Evolutionary conservation across 192 early-diverging fungal genomes (phyloP).

Genomic region (Backusella australiensis): DNA sequence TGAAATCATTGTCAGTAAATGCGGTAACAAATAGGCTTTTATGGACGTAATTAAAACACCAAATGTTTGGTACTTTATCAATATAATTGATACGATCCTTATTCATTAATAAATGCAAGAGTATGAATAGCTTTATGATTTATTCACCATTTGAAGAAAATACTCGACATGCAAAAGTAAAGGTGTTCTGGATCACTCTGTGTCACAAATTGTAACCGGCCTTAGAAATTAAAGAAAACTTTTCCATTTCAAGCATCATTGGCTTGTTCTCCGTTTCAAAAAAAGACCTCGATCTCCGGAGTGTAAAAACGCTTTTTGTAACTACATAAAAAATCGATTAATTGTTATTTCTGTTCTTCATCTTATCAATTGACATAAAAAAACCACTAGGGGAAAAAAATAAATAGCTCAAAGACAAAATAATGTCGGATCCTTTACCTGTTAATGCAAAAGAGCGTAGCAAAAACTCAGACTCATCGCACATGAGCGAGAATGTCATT

Average conservation of each 20-base stretch:
- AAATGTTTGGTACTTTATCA: too few relatives aligned
- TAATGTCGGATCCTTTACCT: constrained; percentile 16
- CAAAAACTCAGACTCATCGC: neutral
- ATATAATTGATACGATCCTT: too few relatives aligned
- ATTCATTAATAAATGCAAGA: too few relatives aligned
- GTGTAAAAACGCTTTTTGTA: neutral
- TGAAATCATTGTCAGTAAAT: too few relatives aligned
- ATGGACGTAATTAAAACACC: too few relatives aligned
- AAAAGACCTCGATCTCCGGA: neutral
- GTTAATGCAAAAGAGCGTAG: constrained; percentile 11
- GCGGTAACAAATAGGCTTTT: too few relatives aligned
- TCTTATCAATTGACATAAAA: neutral
- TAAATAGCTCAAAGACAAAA: neutral
- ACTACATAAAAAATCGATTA: neutral
- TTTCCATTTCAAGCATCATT: neutral
- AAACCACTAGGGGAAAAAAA: neutral
- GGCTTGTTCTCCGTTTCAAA: neutral
- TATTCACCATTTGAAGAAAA: too few relatives aligned
- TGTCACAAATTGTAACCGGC: neutral
- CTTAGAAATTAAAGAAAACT: neutral
- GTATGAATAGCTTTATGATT: too few relatives aligned
- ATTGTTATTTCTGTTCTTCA: neutral
- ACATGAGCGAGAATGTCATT: neutral
- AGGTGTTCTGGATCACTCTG: too few relatives aligned
- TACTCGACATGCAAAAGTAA: too few relatives aligned